Percentiles rank a stretch among this genome's conserved stretches.
phyloP scores from a whole-genome alignment of 2,329 filamentous ascomycete genomes.

The Botrytis tulipae region DNA sequence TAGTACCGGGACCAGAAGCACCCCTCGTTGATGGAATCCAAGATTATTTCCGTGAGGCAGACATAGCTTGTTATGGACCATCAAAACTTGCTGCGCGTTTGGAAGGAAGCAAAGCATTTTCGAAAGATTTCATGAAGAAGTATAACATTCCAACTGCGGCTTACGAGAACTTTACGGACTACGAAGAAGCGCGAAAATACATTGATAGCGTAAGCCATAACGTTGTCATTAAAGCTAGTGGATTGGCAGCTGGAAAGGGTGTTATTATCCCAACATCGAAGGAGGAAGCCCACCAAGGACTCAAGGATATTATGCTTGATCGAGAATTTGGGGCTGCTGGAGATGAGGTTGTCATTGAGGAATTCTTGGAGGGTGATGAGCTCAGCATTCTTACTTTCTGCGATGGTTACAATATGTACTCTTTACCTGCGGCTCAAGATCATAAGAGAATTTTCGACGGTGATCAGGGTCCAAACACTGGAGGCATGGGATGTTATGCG shows the following conservation, averaged over 20 bases:
- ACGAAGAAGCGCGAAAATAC: conserved; percentile 70
- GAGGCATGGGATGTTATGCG: conserved; percentile 96
- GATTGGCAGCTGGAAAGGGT: conserved; percentile 90
- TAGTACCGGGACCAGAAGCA: conserved; percentile 87
- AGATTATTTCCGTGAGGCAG: conserved; percentile 64
- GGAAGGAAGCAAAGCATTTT: conserved; percentile 96
- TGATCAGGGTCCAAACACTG: conserved; percentile 88
- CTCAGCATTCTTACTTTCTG: conserved; percentile 88
- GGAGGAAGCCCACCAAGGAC: conserved; percentile 75
- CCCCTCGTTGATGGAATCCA: conserved; percentile 91
- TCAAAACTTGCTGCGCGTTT: conserved; percentile 80
- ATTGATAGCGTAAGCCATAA: conserved; percentile 68
- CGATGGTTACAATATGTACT: conserved; percentile 81
- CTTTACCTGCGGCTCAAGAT: conserved; percentile 88
- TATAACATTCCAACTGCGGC: conserved; percentile 86
- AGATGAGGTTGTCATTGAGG: conserved; percentile 91
- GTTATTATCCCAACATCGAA: conserved; percentile 71
- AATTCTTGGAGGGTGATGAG: conserved; percentile 88
- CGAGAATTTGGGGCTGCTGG: conserved; percentile 84
- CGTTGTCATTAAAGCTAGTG: conserved; percentile 91
- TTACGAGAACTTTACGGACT: conserved; percentile 85
- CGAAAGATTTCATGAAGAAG: conserved; percentile 95
- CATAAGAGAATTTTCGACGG: conserved; percentile 94
- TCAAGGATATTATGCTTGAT: conserved; percentile 88
- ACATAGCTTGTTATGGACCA: conserved; percentile 65